These are phyloP conservation scores for Chlorella sp. DNA, from an alignment of 139 green algal genomes.

Conservation along the genomic window DNA sequence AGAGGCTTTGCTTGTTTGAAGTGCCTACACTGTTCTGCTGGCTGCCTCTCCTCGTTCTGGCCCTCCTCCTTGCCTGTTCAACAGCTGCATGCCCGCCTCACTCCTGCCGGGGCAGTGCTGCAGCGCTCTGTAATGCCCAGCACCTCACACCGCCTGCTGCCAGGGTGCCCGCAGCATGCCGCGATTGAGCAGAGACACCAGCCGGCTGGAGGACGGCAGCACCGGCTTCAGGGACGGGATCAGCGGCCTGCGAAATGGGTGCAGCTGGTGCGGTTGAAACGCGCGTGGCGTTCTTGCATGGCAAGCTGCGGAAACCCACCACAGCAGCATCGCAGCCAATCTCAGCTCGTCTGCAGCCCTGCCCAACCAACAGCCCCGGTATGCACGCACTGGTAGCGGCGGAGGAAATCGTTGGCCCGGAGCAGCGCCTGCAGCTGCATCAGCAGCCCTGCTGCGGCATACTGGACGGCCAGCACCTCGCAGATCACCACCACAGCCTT, in stretches of 20 bases:
- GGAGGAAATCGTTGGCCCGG: constrained; percentile 30
- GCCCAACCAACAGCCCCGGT: background rate
- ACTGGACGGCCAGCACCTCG: constrained; percentile 14
- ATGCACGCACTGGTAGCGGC: background rate
- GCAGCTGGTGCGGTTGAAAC: too few species aligned
- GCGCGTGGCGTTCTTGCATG: too few species aligned
- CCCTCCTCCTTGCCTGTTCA: too few species aligned
- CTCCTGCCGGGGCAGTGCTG: too few species aligned
- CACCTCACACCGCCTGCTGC: constrained; percentile 11
- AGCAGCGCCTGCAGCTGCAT: constrained; percentile 28
- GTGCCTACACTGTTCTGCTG: too few species aligned
- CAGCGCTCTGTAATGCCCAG: background rate
- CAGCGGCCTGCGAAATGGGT: background rate
- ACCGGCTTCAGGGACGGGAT: constrained; percentile 24
- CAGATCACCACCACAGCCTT: background rate
- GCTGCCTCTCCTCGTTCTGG: too few species aligned
- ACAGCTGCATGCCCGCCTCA: too few species aligned
- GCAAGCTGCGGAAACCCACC: too few species aligned
- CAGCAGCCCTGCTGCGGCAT: constrained; percentile 21
- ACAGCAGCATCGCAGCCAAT: too few species aligned
- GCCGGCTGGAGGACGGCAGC: background rate
- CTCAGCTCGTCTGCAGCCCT: too few species aligned
- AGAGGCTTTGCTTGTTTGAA: too few species aligned
- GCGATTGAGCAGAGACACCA: background rate
- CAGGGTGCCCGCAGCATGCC: constrained; percentile 18